Percentiles rank a stretch among this genome's conserved stretches.
These are phyloP conservation scores for Termitomyces sp. DNA, from an alignment of 768 basidiomycete genomes.

Conservation along the genomic window DNA sequence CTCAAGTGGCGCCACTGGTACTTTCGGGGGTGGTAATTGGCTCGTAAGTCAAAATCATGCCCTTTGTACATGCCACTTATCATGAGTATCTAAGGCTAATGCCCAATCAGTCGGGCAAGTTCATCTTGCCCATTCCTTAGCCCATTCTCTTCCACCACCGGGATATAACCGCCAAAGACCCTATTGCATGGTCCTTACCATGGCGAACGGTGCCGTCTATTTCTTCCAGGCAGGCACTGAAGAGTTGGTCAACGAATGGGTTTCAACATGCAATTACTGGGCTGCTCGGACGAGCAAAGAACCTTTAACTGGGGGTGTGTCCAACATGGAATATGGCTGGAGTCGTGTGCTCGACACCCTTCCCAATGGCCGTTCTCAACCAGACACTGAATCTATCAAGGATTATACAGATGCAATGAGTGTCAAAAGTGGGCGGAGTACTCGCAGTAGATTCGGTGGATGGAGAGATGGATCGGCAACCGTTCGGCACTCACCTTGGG, in stretches of 20 bases:
- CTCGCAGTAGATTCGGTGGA: constrained; percentile 60
- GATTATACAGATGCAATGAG: constrained; percentile 63
- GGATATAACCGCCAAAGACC: constrained; percentile 90
- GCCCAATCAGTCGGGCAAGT: constrained; percentile 82
- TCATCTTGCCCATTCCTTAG: constrained; percentile 80
- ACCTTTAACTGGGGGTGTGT: constrained; percentile 92
- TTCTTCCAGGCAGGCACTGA: constrained; percentile 99
- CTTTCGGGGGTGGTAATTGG: constrained; percentile 97
- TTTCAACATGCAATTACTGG: constrained; percentile 99
- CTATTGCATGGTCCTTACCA: constrained; percentile 90
- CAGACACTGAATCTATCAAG: constrained; percentile 48
- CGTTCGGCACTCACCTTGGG: constrained; percentile 69
- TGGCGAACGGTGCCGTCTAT: constrained; percentile 85
- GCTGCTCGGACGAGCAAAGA: constrained; percentile 93
- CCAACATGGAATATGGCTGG: constrained; percentile 99
- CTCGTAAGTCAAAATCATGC: constrained; percentile 53
- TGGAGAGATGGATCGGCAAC: constrained; percentile 67
- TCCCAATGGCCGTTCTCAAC: constrained; percentile 44
- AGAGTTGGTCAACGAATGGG: constrained; percentile 98
- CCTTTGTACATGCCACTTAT: not conserved
- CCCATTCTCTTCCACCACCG: constrained; percentile 83
- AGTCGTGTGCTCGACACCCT: constrained; percentile 61
- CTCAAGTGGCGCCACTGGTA: constrained; percentile 51
- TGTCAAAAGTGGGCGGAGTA: constrained; percentile 70
- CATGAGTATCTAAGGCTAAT: constrained; percentile 54